Percentiles rank a stretch among this genome's conserved stretches.
Conservation (phyloP, 305 asterid species). For the Fraxinus sp. region DNA sequence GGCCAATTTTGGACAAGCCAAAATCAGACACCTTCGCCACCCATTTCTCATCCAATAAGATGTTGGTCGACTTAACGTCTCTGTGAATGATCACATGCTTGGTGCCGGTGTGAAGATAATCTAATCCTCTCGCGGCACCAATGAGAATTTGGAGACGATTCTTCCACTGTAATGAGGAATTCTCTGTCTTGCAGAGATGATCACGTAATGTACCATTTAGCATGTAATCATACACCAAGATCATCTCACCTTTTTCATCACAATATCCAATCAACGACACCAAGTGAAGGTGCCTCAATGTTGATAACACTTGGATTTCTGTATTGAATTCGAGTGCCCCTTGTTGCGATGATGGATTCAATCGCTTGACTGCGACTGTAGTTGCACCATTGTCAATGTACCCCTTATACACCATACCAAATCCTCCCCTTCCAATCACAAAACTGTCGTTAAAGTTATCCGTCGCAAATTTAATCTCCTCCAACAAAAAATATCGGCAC, state of each 20-base stretch:
- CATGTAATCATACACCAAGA: conserved; percentile 69
- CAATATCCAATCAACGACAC: conserved; percentile 64
- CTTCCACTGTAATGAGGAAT: conserved; percentile 45
- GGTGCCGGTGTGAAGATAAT: conserved; percentile 53
- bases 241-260: conserved; percentile 53
- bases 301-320: conserved; percentile 54
- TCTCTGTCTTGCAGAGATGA: conserved; percentile 44
- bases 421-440: conserved; percentile 57
- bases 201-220: conserved; percentile 52
- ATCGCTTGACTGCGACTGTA: conserved; percentile 46
- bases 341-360: conserved; percentile 48
- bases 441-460: conserved; percentile 36
- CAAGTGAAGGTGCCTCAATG: conserved; percentile 51
- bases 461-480: conserved; percentile 51
- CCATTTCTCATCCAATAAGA: conserved; percentile 57
- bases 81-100: conserved; percentile 54
- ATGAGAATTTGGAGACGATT: conserved; percentile 54
- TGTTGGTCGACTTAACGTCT: conserved; percentile 68
- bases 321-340: conserved; percentile 58
- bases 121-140: conserved; percentile 60
- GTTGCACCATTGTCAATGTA: conserved; percentile 35
- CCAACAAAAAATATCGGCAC: conserved; percentile 41
- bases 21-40: conserved; percentile 68
- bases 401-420: conserved; percentile 54
- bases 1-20: conserved; percentile 59